phyloP scores from a whole-genome alignment of 2,329 filamentous ascomycete genomes.

The Fulvia fulva region DNA sequence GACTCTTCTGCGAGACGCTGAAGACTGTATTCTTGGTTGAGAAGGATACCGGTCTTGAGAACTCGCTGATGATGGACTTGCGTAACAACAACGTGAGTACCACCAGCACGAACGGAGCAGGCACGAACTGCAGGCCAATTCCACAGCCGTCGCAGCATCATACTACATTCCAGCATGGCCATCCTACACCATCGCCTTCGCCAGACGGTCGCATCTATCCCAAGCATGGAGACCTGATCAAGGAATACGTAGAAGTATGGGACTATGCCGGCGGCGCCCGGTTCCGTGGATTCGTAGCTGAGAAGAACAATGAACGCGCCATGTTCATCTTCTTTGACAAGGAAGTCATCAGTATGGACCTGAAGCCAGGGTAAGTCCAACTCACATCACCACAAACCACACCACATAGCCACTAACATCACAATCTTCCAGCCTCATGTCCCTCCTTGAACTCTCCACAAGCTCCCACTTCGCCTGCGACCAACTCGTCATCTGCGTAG shows the following conservation, averaged over 20 bases:
- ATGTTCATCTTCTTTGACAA: slow-evolving; percentile 87
- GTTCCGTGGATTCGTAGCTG: slow-evolving; percentile 80
- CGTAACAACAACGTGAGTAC: slow-evolving; percentile 30
- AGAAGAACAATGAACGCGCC: slow-evolving; percentile 61
- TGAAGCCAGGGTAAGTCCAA: slow-evolving; percentile 76
- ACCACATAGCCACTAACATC: slow-evolving; percentile 16
- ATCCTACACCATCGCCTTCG: slow-evolving; percentile 36
- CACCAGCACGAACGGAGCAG: slow-evolving; percentile 12
- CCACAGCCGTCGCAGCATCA: slow-evolving; percentile 16
- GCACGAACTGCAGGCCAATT: slow-evolving; percentile 15
- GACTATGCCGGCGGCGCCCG: slow-evolving; percentile 83
- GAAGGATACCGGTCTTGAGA: slow-evolving; percentile 67
- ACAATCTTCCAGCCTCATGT: slow-evolving; percentile 64
- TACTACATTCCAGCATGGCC: slow-evolving; percentile 26
- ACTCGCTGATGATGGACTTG: slow-evolving; percentile 85
- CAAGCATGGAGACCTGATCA: slow-evolving; percentile 37
- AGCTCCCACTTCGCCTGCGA: slow-evolving; percentile 67
- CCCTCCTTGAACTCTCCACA: slow-evolving; percentile 82
- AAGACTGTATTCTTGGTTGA: slow-evolving; percentile 93
- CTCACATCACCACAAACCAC: slow-evolving; percentile 3
- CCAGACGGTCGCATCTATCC: slow-evolving; percentile 29
- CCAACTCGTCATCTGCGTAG: slow-evolving; percentile 75
- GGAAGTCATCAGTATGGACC: slow-evolving; percentile 65
- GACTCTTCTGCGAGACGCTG: slow-evolving; percentile 98
- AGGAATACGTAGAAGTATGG: slow-evolving; percentile 72